These are phyloP conservation scores for Candida jianshihensis DNA, from an alignment of 805 yeast species.

Conservation along the genomic window DNA sequence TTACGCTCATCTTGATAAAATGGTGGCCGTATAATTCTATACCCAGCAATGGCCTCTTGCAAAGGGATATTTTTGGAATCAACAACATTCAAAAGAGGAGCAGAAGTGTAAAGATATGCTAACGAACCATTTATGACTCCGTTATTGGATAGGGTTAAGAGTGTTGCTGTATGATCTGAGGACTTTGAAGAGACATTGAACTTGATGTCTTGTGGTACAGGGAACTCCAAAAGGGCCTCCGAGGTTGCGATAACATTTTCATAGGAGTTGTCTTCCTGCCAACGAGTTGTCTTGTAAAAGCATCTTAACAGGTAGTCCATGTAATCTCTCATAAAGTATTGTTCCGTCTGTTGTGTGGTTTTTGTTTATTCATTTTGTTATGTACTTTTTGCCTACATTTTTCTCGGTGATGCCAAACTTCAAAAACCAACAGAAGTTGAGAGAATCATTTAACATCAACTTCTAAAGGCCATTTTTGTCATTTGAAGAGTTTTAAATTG, in stretches of 20 bases:
- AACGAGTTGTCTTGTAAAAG: slow-evolving; percentile 61
- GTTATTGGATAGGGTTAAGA: slow-evolving; percentile 59
- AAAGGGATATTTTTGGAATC: slow-evolving; percentile 48
- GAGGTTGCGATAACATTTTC: slow-evolving; percentile 72
- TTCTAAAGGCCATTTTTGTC: too few species aligned
- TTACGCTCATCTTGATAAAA: slow-evolving; percentile 1
- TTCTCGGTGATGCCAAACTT: background rate
- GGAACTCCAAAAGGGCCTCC: slow-evolving; percentile 60
- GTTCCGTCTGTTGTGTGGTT: background rate
- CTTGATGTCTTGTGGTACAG: slow-evolving; percentile 59
- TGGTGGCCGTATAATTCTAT: slow-evolving; percentile 47
- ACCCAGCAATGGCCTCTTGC: slow-evolving; percentile 66
- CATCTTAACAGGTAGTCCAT: slow-evolving; percentile 81
- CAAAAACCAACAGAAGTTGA: too few species aligned
- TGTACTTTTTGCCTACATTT: too few species aligned
- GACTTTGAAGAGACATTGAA: slow-evolving; percentile 66
- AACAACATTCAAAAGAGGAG: slow-evolving; percentile 42
- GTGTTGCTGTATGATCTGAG: slow-evolving; percentile 62
- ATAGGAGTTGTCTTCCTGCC: slow-evolving; percentile 77
- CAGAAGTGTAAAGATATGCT: slow-evolving; percentile 71
- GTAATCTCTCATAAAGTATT: slow-evolving; percentile 35
- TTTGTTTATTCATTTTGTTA: background rate
- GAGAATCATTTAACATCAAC: too few species aligned
- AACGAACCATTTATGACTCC: slow-evolving; percentile 72
- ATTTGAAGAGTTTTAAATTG: too few species aligned